These are phyloP conservation scores for Didymella keratinophila DNA, from an alignment of 2,329 filamentous ascomycete species.

Conservation along the genomic window DNA sequence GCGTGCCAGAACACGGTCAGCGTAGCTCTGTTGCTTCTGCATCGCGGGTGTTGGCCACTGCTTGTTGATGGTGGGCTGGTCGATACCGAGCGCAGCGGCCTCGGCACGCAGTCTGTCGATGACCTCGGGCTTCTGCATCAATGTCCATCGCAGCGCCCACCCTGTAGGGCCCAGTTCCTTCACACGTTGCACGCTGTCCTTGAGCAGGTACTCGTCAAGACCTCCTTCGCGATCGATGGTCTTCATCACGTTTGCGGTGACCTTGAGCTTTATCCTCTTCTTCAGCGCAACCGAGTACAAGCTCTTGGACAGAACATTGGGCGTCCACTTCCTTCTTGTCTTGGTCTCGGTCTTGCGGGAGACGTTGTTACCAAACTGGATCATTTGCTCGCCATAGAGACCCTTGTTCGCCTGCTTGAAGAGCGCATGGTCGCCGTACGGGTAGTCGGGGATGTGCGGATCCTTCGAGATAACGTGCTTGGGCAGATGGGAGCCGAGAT, in stretches of 20 bases:
- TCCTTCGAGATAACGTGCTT: conserved; percentile 44
- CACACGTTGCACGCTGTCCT: conserved; percentile 77
- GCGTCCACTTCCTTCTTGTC: conserved; percentile 75
- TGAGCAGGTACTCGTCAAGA: conserved; percentile 89
- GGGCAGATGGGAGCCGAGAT: conserved; percentile 48
- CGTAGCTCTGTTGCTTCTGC: conserved; percentile 25
- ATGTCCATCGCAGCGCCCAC: conserved; percentile 87
- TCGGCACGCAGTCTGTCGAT: conserved; percentile 71
- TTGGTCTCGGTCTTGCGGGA: conserved; percentile 73
- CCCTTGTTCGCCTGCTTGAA: conserved; percentile 84
- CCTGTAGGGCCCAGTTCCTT: conserved; percentile 88
- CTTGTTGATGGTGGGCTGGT: conserved; percentile 51
- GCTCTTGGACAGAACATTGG: conserved; percentile 73
- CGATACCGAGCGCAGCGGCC: conserved; percentile 71
- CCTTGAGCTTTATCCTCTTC: conserved; percentile 69
- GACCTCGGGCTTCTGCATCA: conserved; percentile 80
- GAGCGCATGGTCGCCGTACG: conserved; percentile 71
- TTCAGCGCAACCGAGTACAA: conserved; percentile 71
- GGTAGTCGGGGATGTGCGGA: conserved; percentile 63
- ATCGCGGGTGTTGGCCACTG: conserved; percentile 41
- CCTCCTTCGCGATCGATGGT: conserved; percentile 84
- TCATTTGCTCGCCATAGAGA: conserved; percentile 73
- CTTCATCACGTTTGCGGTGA: conserved; percentile 71
- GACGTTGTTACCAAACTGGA: conserved; percentile 82
- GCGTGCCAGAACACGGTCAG: conserved; percentile 20